Evolutionary conservation across 192 early-diverging fungal species (phyloP), one percentile per base, ranked within the genome.

Genomic region (Geosiphon pyriformis): DNA sequence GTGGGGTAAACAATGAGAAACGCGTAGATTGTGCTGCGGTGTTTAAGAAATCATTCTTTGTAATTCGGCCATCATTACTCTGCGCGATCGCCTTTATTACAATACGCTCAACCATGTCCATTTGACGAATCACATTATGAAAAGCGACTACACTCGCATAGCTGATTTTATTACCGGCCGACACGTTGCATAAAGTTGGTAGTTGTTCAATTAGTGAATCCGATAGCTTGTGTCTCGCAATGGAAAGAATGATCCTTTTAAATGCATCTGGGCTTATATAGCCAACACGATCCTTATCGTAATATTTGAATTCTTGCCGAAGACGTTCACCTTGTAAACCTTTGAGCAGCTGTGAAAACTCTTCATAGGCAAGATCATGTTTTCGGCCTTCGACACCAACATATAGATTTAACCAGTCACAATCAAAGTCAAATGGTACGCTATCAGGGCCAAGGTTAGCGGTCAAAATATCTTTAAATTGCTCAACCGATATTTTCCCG

Each of bases 361-460:
- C 88, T 20, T 86, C 76, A 72, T 85, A 88, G 22, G 80, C 74
- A 61, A 90, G 71, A 59, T 87, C 84, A n/a, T 81, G 79, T 22
- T 74, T 70, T 46, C 67, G 55, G 20, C 72, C 77, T 17, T 69
- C 70, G 34, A 75, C 77, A 11, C 85, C 87, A 54, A 85, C 78
- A 71, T 83, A 88, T 7, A 88, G 78, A 52, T 85, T 88, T 46
- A 90, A 77, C 85, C 85, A 86, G 23, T 90, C 88, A 67, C 83
- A 83, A 64, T 85, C 83, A 59, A 86, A 88, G 61, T 90, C 80
- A 66, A 86, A 82, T 23, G 87, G 83, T 42, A 88, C 78, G 29
- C 83, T 74, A 64, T 85, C 86, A 33, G 59, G 49, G 12, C 76
- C 75, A 54, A 82, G 64, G 59, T 80, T 76, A 42, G 79, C 74